A percentile compares a stretch with the other conserved stretches of the same genome.
These are phyloP conservation scores for Penicillium antarcticum DNA, from an alignment of 495 filamentous ascomycete species.

Conservation along the genomic window DNA sequence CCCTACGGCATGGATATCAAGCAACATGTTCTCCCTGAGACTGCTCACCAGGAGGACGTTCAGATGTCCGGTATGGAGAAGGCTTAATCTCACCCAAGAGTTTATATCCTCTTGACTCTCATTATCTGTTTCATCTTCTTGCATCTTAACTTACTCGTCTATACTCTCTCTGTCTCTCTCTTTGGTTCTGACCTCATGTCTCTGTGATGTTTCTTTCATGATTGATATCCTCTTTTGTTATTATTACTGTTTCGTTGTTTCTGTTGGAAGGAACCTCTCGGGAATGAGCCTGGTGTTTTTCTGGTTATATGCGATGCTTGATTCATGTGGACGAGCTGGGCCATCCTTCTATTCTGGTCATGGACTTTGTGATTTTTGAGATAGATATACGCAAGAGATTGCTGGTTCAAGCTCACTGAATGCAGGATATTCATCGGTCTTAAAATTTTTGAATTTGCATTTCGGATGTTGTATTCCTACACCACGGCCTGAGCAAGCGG, in stretches of 20 bases:
- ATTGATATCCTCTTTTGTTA: conserved; percentile 26
- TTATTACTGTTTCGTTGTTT: conserved; percentile 5
- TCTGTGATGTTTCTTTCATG: conserved; percentile 12
- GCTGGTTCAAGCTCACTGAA: conserved; percentile 10
- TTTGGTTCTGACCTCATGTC: not conserved
- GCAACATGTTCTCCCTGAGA: conserved; percentile 25
- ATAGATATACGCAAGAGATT: conserved; percentile 7
- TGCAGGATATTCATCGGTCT: conserved; percentile 9
- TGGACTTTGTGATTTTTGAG: conserved; percentile 2
- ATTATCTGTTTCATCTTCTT: not conserved
- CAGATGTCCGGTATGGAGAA: conserved; percentile 41
- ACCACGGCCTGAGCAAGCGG: no score
- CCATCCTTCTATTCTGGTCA: not conserved
- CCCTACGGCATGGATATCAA: conserved; percentile 34
- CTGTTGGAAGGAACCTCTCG: not conserved
- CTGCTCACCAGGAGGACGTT: conserved; percentile 27
- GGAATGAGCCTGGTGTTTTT: conserved; percentile 1
- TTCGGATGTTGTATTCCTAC: no score
- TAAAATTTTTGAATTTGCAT: no score
- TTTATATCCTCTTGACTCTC: not conserved
- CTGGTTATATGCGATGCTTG: not conserved
- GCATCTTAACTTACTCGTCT: not conserved
- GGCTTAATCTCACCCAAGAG: conserved; percentile 12
- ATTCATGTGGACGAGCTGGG: not conserved
- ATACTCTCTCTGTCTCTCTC: not conserved